Percentiles rank a stretch among this genome's conserved stretches.
These are phyloP conservation scores for Helianthus tuberosus DNA, from an alignment of 129 eudicot genomes.

Conservation along the genomic window DNA sequence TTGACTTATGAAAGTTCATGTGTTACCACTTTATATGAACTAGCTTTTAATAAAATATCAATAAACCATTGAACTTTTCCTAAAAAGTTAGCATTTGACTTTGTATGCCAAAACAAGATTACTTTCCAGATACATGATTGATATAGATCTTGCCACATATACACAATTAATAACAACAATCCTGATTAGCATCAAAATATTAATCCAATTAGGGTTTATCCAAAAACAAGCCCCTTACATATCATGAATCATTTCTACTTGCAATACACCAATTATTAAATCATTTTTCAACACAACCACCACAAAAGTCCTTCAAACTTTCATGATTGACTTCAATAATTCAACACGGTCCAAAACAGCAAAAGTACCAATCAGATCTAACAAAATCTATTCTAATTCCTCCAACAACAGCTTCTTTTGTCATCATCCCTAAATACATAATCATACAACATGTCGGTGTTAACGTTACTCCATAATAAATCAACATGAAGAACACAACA, in stretches of 20 bases:
- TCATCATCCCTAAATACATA: constrained; percentile 14
- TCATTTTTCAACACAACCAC: not conserved
- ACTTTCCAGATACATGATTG: constrained; percentile 18
- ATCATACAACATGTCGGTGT: not conserved
- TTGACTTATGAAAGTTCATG: constrained; percentile 13
- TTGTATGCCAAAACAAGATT: constrained; percentile 19
- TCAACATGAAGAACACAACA: not conserved
- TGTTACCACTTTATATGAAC: constrained; percentile 19
- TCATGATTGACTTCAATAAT: constrained; percentile 20
- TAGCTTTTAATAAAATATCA: constrained; percentile 14
- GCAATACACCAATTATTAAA: not conserved
- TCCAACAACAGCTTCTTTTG: constrained; percentile 1
- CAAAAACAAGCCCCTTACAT: not conserved
- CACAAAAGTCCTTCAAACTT: not conserved
- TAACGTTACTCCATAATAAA: constrained; percentile 12
- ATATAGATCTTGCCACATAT: not conserved
- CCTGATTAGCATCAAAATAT: not conserved
- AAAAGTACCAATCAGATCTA: constrained; percentile 32
- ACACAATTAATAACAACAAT: not conserved
- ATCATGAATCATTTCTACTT: constrained; percentile 1
- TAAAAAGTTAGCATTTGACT: constrained; percentile 30
- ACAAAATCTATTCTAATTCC: constrained; percentile 9
- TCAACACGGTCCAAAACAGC: constrained; percentile 28
- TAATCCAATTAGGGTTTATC: constrained; percentile 21
- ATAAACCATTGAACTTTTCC: constrained; percentile 25